phyloP scores from a whole-genome alignment of 306 rosid species.

The Crataegus laevigata region DNA sequence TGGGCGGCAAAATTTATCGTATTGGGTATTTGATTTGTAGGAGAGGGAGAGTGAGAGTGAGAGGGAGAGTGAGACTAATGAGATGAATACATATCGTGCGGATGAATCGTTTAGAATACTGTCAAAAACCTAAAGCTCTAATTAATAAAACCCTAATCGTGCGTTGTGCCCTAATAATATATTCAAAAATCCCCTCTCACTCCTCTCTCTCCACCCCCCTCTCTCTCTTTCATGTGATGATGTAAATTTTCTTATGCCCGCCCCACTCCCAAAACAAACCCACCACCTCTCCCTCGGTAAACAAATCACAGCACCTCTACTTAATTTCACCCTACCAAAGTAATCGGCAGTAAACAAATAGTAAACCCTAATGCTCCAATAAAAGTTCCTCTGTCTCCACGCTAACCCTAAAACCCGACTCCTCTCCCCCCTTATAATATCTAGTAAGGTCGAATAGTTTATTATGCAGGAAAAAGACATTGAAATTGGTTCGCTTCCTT shows the following conservation, averaged over 20 bases:
- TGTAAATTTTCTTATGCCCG: constrained; percentile 30
- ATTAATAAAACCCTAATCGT: constrained; percentile 26
- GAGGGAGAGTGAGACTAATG: constrained; percentile 22
- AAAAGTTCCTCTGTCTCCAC: constrained; percentile 32
- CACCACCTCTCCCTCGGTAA: constrained; percentile 71
- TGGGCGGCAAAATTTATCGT: background rate
- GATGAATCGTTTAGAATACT: constrained; percentile 20
- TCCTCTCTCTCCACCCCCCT: constrained; percentile 16
- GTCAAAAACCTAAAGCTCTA: background rate
- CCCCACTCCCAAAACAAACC: constrained; percentile 85
- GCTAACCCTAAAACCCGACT: constrained; percentile 24
- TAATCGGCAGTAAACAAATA: constrained; percentile 25
- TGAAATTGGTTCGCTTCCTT: constrained; percentile 43
- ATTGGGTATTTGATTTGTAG: background rate
- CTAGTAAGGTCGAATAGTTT: constrained; percentile 19
- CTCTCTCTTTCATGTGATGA: constrained; percentile 39
- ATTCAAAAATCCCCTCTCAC: constrained; percentile 21
- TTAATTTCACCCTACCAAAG: constrained; percentile 35
- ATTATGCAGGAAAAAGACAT: constrained; percentile 25
- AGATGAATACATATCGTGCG: constrained; percentile 42
- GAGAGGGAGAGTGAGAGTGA: background rate
- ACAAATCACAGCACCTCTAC: constrained; percentile 35
- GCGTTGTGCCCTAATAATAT: constrained; percentile 55
- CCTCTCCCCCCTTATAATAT: constrained; percentile 1
- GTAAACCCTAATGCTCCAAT: constrained; percentile 24